Evolutionary conservation across 2,329 filamentous ascomycete genomes (phyloP).

Genomic region (Thelonectria blattea): DNA sequence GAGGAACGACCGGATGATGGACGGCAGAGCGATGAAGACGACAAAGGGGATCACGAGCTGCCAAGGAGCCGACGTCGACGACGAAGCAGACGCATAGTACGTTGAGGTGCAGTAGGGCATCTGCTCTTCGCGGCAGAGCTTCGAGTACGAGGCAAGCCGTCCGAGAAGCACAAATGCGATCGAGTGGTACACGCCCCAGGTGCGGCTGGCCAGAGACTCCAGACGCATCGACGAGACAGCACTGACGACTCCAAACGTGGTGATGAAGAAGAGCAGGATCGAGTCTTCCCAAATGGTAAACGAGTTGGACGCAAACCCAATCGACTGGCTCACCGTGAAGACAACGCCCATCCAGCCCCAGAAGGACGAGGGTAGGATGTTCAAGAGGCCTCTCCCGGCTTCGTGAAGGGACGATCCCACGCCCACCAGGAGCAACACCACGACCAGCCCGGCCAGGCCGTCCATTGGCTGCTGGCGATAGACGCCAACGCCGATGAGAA

Average conservation of each 20-base stretch:
- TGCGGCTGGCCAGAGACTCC: constrained; percentile 68
- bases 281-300: constrained; percentile 99
- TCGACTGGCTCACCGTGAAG: constrained; percentile 85
- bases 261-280: constrained; percentile 89
- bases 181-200: constrained; percentile 84
- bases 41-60: constrained; percentile 81
- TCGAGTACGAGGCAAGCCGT: constrained; percentile 83
- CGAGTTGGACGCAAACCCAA: constrained; percentile 95
- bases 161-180: constrained; percentile 80
- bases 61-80: constrained; percentile 91
- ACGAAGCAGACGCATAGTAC: constrained; percentile 90
- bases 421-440: constrained; percentile 48
- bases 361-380: constrained; percentile 71
- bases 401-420: constrained; percentile 51
- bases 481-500: constrained; percentile 39
- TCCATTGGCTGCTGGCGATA: constrained; percentile 43
- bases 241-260: constrained; percentile 82
- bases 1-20: constrained; percentile 81
- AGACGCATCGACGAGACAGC: constrained; percentile 78
- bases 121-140: constrained; percentile 95
- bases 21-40: constrained; percentile 74
- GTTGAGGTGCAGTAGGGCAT: constrained; percentile 97
- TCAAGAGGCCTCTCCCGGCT: constrained; percentile 51
- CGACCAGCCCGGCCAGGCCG: constrained; percentile 48
- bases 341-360: constrained; percentile 89